phyloP scores from a whole-genome alignment of 768 basidiomycete genomes.

The Paxillus ammoniavirescens region DNA sequence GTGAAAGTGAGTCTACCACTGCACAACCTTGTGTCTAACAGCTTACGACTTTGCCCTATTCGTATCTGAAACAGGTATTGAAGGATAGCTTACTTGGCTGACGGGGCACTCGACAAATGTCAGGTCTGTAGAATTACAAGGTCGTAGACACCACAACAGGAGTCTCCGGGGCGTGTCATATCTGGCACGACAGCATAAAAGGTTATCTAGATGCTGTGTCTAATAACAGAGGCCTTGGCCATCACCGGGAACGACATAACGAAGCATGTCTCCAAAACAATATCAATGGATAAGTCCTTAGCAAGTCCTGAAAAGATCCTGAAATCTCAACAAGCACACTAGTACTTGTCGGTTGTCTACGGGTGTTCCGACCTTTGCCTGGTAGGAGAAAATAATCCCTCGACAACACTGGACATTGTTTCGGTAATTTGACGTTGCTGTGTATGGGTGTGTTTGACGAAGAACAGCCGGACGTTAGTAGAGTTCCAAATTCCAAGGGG shows the following conservation, averaged over 20 bases:
- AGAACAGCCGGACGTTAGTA: slow-evolving; percentile 86
- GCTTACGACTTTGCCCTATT: neutral
- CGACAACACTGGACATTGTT: slow-evolving; percentile 77
- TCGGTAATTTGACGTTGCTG: slow-evolving; percentile 74
- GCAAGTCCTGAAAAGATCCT: no score
- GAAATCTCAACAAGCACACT: no score
- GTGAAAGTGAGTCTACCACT: slow-evolving; percentile 6
- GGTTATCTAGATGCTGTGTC: no score
- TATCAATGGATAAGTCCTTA: no score
- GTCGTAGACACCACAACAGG: no score
- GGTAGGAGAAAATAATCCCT: slow-evolving; percentile 61
- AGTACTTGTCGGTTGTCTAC: slow-evolving; percentile 7
- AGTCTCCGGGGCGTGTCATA: no score
- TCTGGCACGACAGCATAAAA: no score
- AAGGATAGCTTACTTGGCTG: neutral
- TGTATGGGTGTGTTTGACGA: slow-evolving; percentile 80
- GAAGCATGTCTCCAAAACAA: no score
- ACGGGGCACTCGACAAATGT: no score
- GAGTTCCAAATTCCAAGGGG: slow-evolving; percentile 89
- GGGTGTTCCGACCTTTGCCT: slow-evolving; percentile 28
- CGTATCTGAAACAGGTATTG: neutral
- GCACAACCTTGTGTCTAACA: neutral
- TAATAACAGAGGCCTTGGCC: no score
- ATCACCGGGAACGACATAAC: no score
- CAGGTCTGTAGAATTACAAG: no score